Evolutionary conservation across 192 early-diverging fungal genomes (phyloP).

Genomic region (Cladochytrium replicatum): DNA sequence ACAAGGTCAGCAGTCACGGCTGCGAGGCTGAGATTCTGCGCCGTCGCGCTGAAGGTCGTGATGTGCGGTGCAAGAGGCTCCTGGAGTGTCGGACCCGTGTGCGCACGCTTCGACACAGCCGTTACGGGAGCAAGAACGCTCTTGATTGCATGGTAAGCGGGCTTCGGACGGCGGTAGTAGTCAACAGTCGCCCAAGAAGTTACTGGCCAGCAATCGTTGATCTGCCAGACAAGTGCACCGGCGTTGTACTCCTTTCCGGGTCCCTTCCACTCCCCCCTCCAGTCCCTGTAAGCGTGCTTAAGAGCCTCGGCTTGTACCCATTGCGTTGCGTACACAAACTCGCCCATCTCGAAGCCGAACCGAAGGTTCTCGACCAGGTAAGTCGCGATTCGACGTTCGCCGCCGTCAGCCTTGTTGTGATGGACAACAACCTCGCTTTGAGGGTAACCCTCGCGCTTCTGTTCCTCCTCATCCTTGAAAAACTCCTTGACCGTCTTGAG

Average conservation of each 20-base stretch:
- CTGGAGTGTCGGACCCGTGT: background rate
- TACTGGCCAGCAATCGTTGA: slow-evolving; percentile 23
- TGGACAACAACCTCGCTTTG: slow-evolving; percentile 8
- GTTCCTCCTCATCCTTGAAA: slow-evolving; percentile 4
- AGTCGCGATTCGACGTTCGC: slow-evolving; percentile 13
- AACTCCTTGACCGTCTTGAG: slow-evolving; percentile 13
- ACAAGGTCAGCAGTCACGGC: background rate
- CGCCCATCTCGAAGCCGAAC: slow-evolving; percentile 15
- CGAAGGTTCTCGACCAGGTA: slow-evolving; percentile 26
- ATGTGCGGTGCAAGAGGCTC: background rate
- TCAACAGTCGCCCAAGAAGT: slow-evolving; percentile 22
- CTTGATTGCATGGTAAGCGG: slow-evolving; percentile 15
- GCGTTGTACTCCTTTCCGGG: background rate
- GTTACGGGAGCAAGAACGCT: slow-evolving; percentile 4
- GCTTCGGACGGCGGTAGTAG: slow-evolving; percentile 16
- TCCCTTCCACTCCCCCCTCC: slow-evolving; percentile 9
- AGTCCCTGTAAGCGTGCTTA: too few species aligned
- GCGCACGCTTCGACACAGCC: background rate
- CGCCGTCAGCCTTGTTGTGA: slow-evolving; percentile 27
- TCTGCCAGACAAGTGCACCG: slow-evolving; percentile 13
- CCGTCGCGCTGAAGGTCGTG: background rate
- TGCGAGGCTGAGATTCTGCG: background rate
- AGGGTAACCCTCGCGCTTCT: slow-evolving; percentile 10
- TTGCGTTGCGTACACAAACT: slow-evolving; percentile 21
- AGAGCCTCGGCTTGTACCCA: too few species aligned